Evolutionary conservation across 768 basidiomycete species (phyloP).

Genomic region (Auricularia sp.): DNA sequence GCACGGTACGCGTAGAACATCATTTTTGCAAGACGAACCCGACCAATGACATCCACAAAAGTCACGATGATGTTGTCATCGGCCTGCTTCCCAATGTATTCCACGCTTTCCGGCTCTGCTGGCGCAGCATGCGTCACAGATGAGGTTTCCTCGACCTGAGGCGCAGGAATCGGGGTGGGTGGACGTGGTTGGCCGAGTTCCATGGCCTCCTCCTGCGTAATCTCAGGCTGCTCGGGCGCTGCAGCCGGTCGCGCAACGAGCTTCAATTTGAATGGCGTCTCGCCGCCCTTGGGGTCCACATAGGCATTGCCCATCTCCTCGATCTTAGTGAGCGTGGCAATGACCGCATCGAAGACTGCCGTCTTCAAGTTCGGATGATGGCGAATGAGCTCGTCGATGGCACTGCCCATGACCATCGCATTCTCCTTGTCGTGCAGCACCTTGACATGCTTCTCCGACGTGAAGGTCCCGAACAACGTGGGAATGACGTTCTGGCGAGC

Average conservation of each 20-base stretch:
- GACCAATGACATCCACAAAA: slow-evolving; percentile 68
- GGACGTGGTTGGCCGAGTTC: slow-evolving; percentile 13
- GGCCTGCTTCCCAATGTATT: neutral
- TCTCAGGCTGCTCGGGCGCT: slow-evolving; percentile 18
- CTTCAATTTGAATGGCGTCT: slow-evolving; percentile 21
- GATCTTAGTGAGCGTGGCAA: slow-evolving; percentile 57
- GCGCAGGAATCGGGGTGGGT: slow-evolving; percentile 6
- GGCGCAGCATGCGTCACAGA: neutral
- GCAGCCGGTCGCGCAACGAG: slow-evolving; percentile 12
- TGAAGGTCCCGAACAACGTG: slow-evolving; percentile 76
- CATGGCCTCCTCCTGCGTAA: slow-evolving; percentile 19
- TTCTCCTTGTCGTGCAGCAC: slow-evolving; percentile 89
- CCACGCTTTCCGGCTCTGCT: neutral
- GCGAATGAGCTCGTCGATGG: slow-evolving; percentile 89
- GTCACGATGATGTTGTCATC: slow-evolving; percentile 62
- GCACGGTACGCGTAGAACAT: neutral
- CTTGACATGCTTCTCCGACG: slow-evolving; percentile 72
- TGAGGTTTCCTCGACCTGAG: neutral
- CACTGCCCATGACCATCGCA: slow-evolving; percentile 75
- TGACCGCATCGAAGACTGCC: slow-evolving; percentile 68
- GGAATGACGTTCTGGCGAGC: slow-evolving; percentile 75
- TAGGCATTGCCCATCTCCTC: slow-evolving; percentile 62
- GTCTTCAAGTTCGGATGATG: slow-evolving; percentile 86
- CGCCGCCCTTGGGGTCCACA: slow-evolving; percentile 42
- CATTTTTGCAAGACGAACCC: slow-evolving; percentile 35